Evolutionary conservation across 495 filamentous ascomycete genomes (phyloP).

Genomic region (Penicillium atrosanguineum): DNA sequence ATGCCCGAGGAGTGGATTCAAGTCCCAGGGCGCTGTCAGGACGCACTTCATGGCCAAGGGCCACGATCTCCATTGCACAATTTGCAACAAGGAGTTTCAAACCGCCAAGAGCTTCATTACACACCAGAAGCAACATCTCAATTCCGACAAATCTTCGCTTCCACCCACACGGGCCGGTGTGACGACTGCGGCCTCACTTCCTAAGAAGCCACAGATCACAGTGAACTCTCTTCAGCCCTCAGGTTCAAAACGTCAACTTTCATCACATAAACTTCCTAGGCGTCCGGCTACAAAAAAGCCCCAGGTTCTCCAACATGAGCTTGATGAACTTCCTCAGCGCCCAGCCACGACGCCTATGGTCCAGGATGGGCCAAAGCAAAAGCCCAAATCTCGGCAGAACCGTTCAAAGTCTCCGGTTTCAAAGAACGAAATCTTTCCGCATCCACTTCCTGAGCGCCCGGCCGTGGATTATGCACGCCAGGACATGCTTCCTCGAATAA

Average conservation of each 20-base stretch:
- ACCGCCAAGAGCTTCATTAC: background rate
- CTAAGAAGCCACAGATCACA: too few species aligned
- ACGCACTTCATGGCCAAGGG: constrained; percentile 7
- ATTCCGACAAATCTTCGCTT: background rate
- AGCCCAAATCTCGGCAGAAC: too few species aligned
- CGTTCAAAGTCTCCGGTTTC: too few species aligned
- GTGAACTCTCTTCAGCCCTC: too few species aligned
- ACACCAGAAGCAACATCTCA: background rate
- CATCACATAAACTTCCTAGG: too few species aligned
- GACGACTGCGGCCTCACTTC: too few species aligned
- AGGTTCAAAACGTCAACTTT: too few species aligned
- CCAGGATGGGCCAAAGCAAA: too few species aligned
- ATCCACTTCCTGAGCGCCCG: background rate
- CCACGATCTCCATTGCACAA: constrained; percentile 1
- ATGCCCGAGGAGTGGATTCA: constrained; percentile 6
- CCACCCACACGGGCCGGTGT: background rate
- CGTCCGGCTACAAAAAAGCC: too few species aligned
- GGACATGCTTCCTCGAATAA: background rate
- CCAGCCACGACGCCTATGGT: too few species aligned
- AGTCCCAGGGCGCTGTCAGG: constrained; percentile 4
- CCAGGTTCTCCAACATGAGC: too few species aligned
- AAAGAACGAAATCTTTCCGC: background rate
- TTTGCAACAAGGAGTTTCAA: constrained; percentile 1
- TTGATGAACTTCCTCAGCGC: too few species aligned
- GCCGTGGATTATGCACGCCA: background rate